Percentiles rank a stretch among this genome's conserved stretches.
Evolutionary conservation across 495 filamentous ascomycete species (phyloP).

Genomic region (Aspergillus leporis): DNA sequence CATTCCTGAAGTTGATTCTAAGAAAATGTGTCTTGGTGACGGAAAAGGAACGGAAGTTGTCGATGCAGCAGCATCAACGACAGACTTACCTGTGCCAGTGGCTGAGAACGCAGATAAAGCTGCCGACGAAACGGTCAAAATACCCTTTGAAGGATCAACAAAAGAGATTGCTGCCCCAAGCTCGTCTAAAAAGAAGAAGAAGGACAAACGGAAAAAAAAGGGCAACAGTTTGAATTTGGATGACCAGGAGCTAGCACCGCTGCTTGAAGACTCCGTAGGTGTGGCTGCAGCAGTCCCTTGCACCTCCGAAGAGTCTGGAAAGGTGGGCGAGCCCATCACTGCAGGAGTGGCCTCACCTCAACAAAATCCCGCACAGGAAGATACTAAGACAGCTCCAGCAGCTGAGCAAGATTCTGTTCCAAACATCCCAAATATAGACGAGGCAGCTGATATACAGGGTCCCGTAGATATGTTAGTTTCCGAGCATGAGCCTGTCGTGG

Average conservation of each 20-base stretch:
- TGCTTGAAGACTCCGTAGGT: constrained; percentile 1
- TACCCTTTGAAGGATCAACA: constrained; percentile 16
- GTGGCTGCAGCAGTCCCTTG: neutral
- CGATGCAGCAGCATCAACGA: neutral
- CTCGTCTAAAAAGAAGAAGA: constrained; percentile 40
- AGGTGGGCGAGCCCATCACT: neutral
- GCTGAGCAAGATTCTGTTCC: neutral
- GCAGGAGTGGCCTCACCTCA: neutral
- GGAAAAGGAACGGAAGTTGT: neutral
- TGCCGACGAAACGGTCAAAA: constrained; percentile 4
- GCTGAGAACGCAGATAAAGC: neutral
- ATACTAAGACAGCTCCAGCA: neutral
- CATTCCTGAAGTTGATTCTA: neutral
- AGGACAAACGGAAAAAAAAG: constrained; percentile 41
- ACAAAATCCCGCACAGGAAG: neutral
- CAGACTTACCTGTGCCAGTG: neutral
- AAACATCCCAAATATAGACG: neutral
- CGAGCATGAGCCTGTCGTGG: neutral
- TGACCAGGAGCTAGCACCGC: constrained; percentile 13
- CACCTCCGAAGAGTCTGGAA: neutral
- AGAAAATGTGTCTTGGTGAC: neutral
- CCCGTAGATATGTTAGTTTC: neutral
- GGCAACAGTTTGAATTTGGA: constrained; percentile 25
- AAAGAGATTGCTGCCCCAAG: constrained; percentile 18
- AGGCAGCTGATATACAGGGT: neutral